Conservation (phyloP, 176 grass and related monocot species). For the Avena eriantha region DNA sequence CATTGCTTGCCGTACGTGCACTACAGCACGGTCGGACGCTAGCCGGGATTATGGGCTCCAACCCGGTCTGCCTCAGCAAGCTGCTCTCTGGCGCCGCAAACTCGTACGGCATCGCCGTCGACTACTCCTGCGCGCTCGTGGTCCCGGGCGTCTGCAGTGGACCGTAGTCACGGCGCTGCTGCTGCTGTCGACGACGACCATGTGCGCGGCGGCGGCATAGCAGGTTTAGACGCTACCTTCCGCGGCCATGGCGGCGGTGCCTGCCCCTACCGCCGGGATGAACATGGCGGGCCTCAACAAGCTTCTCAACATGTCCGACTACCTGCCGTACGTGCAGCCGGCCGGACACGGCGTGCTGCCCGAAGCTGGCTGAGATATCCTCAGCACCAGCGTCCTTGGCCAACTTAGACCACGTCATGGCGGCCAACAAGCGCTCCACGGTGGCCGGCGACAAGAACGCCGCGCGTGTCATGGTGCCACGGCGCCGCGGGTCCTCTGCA, state of each 20-base stretch:
- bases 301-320: slow-evolving; percentile 79
- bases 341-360: slow-evolving; percentile 81
- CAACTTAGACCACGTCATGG: no score
- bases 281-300: slow-evolving; percentile 52
- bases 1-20: slow-evolving; percentile 74
- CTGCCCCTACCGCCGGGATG: slow-evolving; percentile 26
- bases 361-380: slow-evolving; percentile 68
- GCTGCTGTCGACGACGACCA: not conserved
- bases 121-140: slow-evolving; percentile 67
- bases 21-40: slow-evolving; percentile 76
- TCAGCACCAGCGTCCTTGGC: no score
- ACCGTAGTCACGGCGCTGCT: not conserved
- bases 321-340: slow-evolving; percentile 70
- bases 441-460: no score
- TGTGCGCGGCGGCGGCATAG: not conserved
- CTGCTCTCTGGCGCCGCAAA: slow-evolving; percentile 72
- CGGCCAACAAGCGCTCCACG: no score
- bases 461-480: no score
- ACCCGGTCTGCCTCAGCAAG: slow-evolving; percentile 83
- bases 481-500: no score
- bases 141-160: slow-evolving; percentile 70
- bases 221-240: not conserved
- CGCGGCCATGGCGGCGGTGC: slow-evolving; percentile 28
- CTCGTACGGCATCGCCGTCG: slow-evolving; percentile 72
- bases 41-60: slow-evolving; percentile 61